Evolutionary conservation across 2,329 filamentous ascomycete species (phyloP).

Genomic region (Hirsutella minnesotensis): DNA sequence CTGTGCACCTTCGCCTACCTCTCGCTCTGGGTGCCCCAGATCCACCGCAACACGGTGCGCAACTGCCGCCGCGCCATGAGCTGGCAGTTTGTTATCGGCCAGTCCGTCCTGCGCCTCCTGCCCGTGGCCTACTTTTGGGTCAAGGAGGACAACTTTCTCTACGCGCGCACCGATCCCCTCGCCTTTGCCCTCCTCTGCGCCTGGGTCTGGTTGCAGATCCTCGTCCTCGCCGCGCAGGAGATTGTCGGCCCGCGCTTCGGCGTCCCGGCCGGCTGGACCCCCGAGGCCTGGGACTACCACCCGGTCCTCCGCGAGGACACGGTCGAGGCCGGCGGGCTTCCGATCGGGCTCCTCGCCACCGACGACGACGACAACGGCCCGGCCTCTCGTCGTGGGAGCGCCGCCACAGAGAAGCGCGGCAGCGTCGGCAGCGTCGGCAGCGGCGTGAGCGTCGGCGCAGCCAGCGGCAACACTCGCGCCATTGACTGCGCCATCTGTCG

Average conservation of each 20-base stretch:
- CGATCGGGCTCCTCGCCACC: conserved; percentile 52
- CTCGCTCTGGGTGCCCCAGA: conserved; percentile 87
- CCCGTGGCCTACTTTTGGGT: conserved; percentile 83
- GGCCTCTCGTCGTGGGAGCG: background rate
- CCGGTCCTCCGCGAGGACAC: conserved; percentile 76
- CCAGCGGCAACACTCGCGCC: conserved; percentile 23
- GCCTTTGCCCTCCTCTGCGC: conserved; percentile 48
- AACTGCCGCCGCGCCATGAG: conserved; percentile 86
- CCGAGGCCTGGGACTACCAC: conserved; percentile 90
- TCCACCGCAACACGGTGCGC: conserved; percentile 76
- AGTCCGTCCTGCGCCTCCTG: conserved; percentile 64
- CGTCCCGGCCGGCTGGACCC: conserved; percentile 54
- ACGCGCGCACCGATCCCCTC: conserved; percentile 54
- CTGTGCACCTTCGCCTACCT: conserved; percentile 62
- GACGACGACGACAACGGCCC: conserved; percentile 2
- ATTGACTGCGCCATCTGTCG: conserved; percentile 96
- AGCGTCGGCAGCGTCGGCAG: background rate
- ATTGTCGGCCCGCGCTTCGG: conserved; percentile 83
- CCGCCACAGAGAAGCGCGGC: conserved; percentile 2
- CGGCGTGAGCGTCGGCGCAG: conserved; percentile 4
- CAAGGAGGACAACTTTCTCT: conserved; percentile 67
- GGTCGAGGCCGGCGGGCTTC: conserved; percentile 65
- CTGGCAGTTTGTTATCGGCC: conserved; percentile 82
- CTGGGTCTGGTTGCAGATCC: conserved; percentile 84
- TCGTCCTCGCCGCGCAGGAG: conserved; percentile 69